Conservation (phyloP, 2,329 filamentous ascomycete genomes). For the Phialophora tarda region DNA sequence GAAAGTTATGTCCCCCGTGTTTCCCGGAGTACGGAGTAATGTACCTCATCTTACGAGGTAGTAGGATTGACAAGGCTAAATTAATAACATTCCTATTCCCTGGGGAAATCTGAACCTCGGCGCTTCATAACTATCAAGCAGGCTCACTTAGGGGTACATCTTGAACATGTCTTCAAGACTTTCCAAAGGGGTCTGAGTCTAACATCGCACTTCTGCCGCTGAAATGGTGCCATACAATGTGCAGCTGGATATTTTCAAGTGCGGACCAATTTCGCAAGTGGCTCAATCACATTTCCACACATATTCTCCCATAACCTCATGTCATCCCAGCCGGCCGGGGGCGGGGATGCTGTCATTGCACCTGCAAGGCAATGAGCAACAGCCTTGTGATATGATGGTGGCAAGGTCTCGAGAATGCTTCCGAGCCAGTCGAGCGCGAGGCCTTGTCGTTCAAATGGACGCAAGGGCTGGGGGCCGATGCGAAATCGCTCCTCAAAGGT, state of each 20-base stretch:
- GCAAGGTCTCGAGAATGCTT: background rate
- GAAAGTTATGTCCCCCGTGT: background rate
- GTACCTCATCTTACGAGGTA: too few species aligned
- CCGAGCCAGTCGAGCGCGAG: background rate
- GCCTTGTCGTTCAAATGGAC: background rate
- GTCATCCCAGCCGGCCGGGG: background rate
- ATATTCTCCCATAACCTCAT: conserved; percentile 5
- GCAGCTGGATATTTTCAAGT: background rate
- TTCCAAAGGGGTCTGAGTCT: too few species aligned
- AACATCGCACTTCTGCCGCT: too few species aligned
- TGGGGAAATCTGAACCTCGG: too few species aligned
- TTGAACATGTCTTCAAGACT: background rate
- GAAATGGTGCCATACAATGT: too few species aligned
- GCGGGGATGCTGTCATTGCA: background rate
- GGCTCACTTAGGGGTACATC: background rate
- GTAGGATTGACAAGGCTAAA: too few species aligned
- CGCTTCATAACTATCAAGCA: background rate
- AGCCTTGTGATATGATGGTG: background rate
- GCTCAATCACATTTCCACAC: background rate
- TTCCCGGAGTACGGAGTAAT: too few species aligned
- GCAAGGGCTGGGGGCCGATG: background rate
- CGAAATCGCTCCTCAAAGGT: conserved; percentile 1
- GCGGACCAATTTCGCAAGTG: background rate
- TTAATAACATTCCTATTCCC: too few species aligned
- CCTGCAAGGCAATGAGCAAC: background rate